phyloP scores from a whole-genome alignment of 2,329 filamentous ascomycete species.

The Nannizziopsis barbatae region DNA sequence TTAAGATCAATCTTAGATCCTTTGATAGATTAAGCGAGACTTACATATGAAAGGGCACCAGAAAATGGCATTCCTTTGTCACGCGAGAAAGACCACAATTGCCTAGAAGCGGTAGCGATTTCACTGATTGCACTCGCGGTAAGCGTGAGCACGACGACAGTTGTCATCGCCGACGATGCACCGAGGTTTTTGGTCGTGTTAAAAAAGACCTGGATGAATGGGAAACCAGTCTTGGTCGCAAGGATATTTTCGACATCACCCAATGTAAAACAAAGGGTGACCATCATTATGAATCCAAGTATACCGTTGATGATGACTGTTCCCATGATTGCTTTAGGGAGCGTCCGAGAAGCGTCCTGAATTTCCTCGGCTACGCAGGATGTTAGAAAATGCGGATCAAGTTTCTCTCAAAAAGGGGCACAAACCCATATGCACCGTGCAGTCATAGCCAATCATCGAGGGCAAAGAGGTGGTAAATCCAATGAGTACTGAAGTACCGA shows the following conservation, averaged over 20 bases:
- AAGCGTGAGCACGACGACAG: slow-evolving; percentile 34
- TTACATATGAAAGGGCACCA: slow-evolving; percentile 35
- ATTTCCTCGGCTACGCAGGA: slow-evolving; percentile 38
- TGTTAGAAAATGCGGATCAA: not conserved
- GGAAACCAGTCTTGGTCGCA: slow-evolving; percentile 34
- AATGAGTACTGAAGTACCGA: slow-evolving; percentile 30
- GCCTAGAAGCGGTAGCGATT: slow-evolving; percentile 33
- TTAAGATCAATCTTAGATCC: no score
- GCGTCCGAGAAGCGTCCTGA: slow-evolving; percentile 35
- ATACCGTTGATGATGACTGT: slow-evolving; percentile 38
- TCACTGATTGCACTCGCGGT: slow-evolving; percentile 18
- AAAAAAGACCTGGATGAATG: slow-evolving; percentile 42
- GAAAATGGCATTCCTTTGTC: slow-evolving; percentile 46
- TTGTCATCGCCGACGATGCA: slow-evolving; percentile 33
- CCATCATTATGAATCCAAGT: slow-evolving; percentile 36
- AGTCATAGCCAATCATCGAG: slow-evolving; percentile 23
- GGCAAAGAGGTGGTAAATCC: slow-evolving; percentile 25
- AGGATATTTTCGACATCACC: slow-evolving; percentile 32
- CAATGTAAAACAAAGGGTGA: slow-evolving; percentile 36
- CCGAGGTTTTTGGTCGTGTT: slow-evolving; percentile 36
- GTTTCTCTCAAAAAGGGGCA: not conserved
- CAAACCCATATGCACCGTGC: slow-evolving; percentile 10
- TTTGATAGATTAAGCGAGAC: not conserved
- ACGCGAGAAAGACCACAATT: slow-evolving; percentile 38
- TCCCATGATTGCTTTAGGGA: slow-evolving; percentile 40